A percentile compares a stretch with the other conserved stretches of the same genome.
Conservation (phyloP, 2,329 filamentous ascomycete genomes). For the Trichoderma guizhouense region DNA sequence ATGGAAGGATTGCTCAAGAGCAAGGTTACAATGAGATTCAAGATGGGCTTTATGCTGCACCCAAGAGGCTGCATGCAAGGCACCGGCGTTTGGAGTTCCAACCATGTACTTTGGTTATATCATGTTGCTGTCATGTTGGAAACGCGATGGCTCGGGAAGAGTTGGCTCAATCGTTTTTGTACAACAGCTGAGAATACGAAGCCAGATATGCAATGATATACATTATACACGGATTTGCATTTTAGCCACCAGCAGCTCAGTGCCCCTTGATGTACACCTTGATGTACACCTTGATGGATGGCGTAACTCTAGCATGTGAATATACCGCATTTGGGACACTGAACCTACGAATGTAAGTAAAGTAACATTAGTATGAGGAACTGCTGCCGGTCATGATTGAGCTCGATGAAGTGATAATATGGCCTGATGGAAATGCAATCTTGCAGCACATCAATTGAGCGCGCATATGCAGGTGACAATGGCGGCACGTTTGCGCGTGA, state of each 20-base stretch:
- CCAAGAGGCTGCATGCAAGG: not conserved
- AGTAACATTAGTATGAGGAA: not conserved
- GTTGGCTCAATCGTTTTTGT: not conserved
- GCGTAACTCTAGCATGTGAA: not conserved
- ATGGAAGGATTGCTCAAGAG: not conserved
- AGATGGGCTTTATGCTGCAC: not conserved
- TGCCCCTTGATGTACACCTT: not conserved
- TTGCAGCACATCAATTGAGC: not conserved
- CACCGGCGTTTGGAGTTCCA: slow-evolving; percentile 1
- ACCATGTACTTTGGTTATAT: not conserved
- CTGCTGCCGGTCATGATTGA: not conserved
- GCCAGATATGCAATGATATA: not conserved
- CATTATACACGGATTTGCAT: not conserved
- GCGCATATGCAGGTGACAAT: not conserved
- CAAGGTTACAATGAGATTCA: not conserved
- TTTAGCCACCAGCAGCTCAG: not conserved
- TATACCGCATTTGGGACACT: not conserved
- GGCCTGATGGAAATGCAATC: not conserved
- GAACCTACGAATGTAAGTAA: not conserved
- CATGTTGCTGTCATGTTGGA: not conserved
- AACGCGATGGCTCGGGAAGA: not conserved
- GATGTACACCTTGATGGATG: not conserved
- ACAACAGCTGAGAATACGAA: not conserved
- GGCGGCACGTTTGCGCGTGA: not conserved
- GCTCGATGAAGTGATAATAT: not conserved